Conservation (phyloP, 1,284 basidiomycete species). For the Boletus smithii region DNA sequence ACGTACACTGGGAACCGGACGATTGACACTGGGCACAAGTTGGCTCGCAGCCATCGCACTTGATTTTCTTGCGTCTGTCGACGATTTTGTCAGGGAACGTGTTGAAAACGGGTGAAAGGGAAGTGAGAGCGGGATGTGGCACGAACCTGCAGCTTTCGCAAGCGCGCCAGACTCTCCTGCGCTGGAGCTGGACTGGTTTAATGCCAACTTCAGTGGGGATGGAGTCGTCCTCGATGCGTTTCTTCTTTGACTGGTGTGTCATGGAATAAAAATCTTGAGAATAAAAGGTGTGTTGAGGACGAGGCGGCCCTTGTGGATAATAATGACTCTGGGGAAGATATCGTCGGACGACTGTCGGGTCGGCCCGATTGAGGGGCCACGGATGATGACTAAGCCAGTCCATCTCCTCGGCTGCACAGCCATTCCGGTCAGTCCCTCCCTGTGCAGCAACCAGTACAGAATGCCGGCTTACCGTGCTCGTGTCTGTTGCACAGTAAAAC, state of each 20-base stretch:
- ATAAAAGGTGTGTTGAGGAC: slow-evolving; percentile 41
- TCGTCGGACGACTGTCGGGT: slow-evolving; percentile 35
- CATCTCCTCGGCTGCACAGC: slow-evolving; percentile 29
- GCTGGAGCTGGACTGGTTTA: slow-evolving; percentile 71
- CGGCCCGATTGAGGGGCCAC: slow-evolving; percentile 33
- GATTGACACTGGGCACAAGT: slow-evolving; percentile 76
- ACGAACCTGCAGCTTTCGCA: slow-evolving; percentile 81
- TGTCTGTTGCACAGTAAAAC: too few species aligned
- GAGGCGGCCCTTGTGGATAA: slow-evolving; percentile 20
- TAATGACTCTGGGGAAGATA: slow-evolving; percentile 31
- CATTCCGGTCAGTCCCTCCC: slow-evolving; percentile 21
- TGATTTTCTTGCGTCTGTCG: slow-evolving; percentile 80
- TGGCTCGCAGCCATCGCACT: slow-evolving; percentile 81
- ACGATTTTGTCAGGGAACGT: slow-evolving; percentile 18
- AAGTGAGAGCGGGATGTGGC: slow-evolving; percentile 19
- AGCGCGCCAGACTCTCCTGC: slow-evolving; percentile 75
- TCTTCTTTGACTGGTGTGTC: slow-evolving; percentile 65
- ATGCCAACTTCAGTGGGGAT: slow-evolving; percentile 50
- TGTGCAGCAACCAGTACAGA: slow-evolving; percentile 17
- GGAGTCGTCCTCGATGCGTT: slow-evolving; percentile 58
- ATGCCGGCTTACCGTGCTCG: slow-evolving; percentile 8
- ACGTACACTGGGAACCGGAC: slow-evolving; percentile 73
- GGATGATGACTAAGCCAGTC: slow-evolving; percentile 35
- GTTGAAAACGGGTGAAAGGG: slow-evolving; percentile 16
- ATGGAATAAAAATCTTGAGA: slow-evolving; percentile 48